Base-by-base conservation (phyloP, 108 stramenopile genomes). In the Cylindrotheca closterium region DNA sequence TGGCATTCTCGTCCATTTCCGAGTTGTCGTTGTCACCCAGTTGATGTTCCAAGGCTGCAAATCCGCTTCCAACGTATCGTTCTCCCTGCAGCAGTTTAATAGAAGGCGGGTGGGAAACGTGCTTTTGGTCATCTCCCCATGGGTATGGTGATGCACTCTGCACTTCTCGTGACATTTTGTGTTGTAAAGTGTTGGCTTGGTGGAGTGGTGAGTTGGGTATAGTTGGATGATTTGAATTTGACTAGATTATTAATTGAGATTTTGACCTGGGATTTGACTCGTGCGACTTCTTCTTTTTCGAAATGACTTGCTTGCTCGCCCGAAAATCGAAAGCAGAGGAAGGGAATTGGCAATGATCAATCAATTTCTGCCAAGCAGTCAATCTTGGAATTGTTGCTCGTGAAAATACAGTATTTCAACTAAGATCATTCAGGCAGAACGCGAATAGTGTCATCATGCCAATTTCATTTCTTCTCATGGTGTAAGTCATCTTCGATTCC, bases 391-490 rank as follows among this genome's bases (percentile, higher is more conserved):
- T n/a, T n/a, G n/a, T n/a, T n/a, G n/a, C n/a, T n/a, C n/a, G n/a
- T n/a, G n/a, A n/a, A n/a, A n/a, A n/a, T n/a, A n/a, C n/a, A n/a
- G n/a, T n/a, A n/a, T n/a, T n/a, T n/a, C n/a, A n/a, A n/a, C n/a
- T n/a, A n/a, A n/a, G n/a, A n/a, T n/a, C n/a, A n/a, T n/a, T n/a
- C n/a, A n/a, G n/a, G n/a, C n/a, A n/a, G n/a, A n/a, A n/a, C n/a
- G n/a, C n/a, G n/a, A n/a, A n/a, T n/a, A 52, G 32, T 47, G 12
- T 7, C 42, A 65, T 19, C 46, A 74, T 74, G 73, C 60, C 73
- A 83, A 92, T 92, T 32, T 87, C 91, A 24, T 92, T 92, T 60
- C 84, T 92, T 54, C 70, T 92, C 24, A 92, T 92, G 91, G 91
- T 92, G 87, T 92, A 79, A 86, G 90, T 86, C 47, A 55, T 19